Conservation (phyloP, 192 early-diverging fungal species). For the Coemansia sp. region DNA sequence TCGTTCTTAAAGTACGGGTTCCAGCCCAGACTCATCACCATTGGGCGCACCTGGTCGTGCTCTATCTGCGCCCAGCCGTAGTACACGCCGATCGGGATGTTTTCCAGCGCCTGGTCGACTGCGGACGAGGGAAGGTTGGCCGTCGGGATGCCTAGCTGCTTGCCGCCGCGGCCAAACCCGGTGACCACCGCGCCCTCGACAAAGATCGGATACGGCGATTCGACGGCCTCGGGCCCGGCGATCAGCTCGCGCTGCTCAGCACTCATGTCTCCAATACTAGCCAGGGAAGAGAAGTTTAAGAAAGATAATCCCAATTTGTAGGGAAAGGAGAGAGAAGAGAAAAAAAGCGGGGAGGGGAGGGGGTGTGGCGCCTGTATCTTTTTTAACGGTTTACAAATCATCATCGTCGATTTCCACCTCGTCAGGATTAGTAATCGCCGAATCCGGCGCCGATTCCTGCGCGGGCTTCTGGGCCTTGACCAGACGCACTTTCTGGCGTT, state of each 20-base stretch:
- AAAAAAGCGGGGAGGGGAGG: too few relatives aligned
- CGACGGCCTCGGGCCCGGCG: conserved; percentile 23
- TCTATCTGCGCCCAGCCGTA: conserved; percentile 88
- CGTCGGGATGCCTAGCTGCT: conserved; percentile 96
- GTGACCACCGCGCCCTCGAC: conserved; percentile 77
- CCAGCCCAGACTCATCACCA: conserved; percentile 99
- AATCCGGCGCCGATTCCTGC: neutral
- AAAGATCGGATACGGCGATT: conserved; percentile 68
- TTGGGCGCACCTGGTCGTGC: conserved; percentile 64
- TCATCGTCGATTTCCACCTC: conserved; percentile 39
- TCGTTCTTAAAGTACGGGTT: conserved; percentile 99
- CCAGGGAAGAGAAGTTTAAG: too few relatives aligned
- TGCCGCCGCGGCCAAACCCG: conserved; percentile 94
- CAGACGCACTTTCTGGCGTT: neutral
- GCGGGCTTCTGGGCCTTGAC: neutral
- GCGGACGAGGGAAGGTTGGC: conserved; percentile 85
- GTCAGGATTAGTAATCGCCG: conserved; percentile 16
- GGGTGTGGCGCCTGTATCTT: too few relatives aligned
- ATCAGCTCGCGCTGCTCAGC: conserved; percentile 2
- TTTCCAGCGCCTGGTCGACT: conserved; percentile 59
- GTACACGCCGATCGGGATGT: conserved; percentile 85
- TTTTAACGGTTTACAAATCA: conserved; percentile 8
- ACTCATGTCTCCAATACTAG: too few relatives aligned
- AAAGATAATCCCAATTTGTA: too few relatives aligned
- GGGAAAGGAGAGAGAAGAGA: too few relatives aligned